These are phyloP conservation scores for Thoreauomyces humboldtii DNA, from an alignment of 192 early-diverging fungal species.

Conservation along the genomic window DNA sequence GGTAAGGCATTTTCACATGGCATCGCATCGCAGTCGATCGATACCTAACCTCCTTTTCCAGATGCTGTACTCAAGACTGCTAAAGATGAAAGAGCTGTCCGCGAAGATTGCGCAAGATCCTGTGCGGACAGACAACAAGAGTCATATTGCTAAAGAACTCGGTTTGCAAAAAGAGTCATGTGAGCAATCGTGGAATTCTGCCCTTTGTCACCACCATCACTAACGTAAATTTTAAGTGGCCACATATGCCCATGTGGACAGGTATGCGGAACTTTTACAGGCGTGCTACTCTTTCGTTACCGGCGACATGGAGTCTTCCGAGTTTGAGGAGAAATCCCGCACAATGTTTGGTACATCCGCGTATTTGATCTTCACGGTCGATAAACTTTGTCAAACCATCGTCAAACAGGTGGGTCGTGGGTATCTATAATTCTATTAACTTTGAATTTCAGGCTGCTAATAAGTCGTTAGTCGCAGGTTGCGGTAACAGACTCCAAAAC, in stretches of 20 bases:
- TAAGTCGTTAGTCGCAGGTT: constrained; percentile 53
- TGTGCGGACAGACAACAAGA: constrained; percentile 53
- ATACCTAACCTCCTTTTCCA: constrained; percentile 40
- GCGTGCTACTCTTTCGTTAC: constrained; percentile 75
- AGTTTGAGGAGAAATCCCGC: constrained; percentile 86
- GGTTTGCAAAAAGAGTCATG: constrained; percentile 39
- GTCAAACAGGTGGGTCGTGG: constrained; percentile 70
- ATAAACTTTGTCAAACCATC: constrained; percentile 78
- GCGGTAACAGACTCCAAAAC: constrained; percentile 68
- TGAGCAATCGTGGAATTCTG: too few species aligned
- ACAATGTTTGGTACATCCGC: constrained; percentile 87
- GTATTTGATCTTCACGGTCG: constrained; percentile 84
- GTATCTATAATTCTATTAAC: too few species aligned
- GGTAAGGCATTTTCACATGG: constrained; percentile 52
- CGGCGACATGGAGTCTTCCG: constrained; percentile 72
- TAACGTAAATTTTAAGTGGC: not conserved
- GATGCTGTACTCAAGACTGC: constrained; percentile 81
- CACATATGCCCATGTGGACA: constrained; percentile 43
- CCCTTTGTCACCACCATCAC: not conserved
- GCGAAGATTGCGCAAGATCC: constrained; percentile 52
- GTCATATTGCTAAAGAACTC: constrained; percentile 57
- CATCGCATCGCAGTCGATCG: too few species aligned
- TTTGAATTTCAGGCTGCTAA: too few species aligned
- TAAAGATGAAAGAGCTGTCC: constrained; percentile 74
- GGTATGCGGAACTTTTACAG: constrained; percentile 74